phyloP scores from a whole-genome alignment of 2,329 filamentous ascomycete genomes.

The Colletotrichum karsti region DNA sequence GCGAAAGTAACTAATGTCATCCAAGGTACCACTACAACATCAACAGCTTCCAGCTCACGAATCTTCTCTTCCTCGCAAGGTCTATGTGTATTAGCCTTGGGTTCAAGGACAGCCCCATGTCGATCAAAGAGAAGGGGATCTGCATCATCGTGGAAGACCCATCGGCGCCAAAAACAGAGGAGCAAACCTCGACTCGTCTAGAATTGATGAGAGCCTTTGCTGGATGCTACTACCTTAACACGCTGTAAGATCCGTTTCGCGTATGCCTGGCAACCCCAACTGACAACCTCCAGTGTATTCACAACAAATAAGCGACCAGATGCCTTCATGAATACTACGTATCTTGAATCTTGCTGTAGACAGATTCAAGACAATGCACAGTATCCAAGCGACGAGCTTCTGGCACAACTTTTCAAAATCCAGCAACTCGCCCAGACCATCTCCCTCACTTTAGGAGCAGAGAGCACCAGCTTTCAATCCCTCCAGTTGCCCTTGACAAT shows the following conservation, averaged over 20 bases:
- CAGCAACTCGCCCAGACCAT: slow-evolving; percentile 60
- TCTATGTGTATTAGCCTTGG: slow-evolving; percentile 54
- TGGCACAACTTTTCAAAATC: slow-evolving; percentile 54
- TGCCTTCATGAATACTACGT: slow-evolving; percentile 54
- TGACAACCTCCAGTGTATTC: slow-evolving; percentile 42
- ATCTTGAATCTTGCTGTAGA: slow-evolving; percentile 52
- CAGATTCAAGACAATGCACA: slow-evolving; percentile 52
- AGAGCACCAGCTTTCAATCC: slow-evolving; percentile 34
- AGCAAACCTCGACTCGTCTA: slow-evolving; percentile 38
- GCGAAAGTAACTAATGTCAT: too few species aligned
- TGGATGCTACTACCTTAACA: slow-evolving; percentile 59
- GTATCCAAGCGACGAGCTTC: slow-evolving; percentile 51
- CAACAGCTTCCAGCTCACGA: slow-evolving; percentile 58
- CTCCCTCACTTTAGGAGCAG: slow-evolving; percentile 45
- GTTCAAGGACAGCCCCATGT: slow-evolving; percentile 40
- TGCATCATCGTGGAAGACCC: slow-evolving; percentile 7
- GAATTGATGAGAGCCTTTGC: slow-evolving; percentile 57
- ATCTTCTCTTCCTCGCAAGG: slow-evolving; percentile 56
- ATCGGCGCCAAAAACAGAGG: slow-evolving; percentile 25
- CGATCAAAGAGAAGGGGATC: slow-evolving; percentile 4
- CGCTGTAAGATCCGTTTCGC: slow-evolving; percentile 45
- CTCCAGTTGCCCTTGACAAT: slow-evolving; percentile 49
- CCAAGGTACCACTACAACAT: slow-evolving; percentile 58
- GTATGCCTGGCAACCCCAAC: background rate
- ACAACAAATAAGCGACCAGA: slow-evolving; percentile 57